Percentiles rank a stretch among this genome's conserved stretches.
These are phyloP conservation scores for Ceratocystis alfenasii DNA, from an alignment of 2,329 filamentous ascomycete genomes.

Conservation along the genomic window DNA sequence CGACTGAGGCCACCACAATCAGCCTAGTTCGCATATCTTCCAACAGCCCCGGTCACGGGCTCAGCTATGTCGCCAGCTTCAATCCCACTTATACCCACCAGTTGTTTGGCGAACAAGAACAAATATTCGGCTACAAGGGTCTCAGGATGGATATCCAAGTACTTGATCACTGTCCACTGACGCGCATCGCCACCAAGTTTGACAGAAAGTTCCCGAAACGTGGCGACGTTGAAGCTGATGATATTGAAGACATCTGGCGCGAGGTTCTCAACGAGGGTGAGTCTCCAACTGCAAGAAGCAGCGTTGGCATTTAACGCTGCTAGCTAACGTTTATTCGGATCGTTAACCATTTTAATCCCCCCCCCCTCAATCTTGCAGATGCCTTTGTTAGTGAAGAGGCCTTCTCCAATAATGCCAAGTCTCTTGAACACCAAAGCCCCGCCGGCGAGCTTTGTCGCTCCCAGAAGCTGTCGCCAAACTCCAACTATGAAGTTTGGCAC, in stretches of 20 bases:
- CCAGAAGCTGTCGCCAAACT: background rate
- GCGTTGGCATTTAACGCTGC: background rate
- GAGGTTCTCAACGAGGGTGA: conserved; percentile 18
- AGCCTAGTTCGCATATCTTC: conserved; percentile 43
- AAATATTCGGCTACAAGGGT: conserved; percentile 78
- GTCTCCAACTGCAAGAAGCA: background rate
- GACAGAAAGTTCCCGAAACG: conserved; percentile 15
- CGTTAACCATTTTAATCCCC: too few species aligned
- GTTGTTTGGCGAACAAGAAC: conserved; percentile 87
- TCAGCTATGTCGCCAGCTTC: conserved; percentile 48
- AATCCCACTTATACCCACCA: conserved; percentile 80
- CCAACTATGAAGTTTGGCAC: conserved; percentile 69
- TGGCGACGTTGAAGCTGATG: conserved; percentile 20
- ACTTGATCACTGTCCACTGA: conserved; percentile 11
- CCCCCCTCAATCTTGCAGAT: conserved; percentile 34
- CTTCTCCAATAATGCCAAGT: conserved; percentile 38
- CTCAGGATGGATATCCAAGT: conserved; percentile 62
- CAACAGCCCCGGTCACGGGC: conserved; percentile 38
- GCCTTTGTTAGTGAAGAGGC: conserved; percentile 52
- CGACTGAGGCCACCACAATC: conserved; percentile 52
- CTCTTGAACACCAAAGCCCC: background rate
- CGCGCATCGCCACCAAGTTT: conserved; percentile 14
- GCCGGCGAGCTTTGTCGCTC: conserved; percentile 17
- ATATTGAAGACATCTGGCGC: conserved; percentile 18
- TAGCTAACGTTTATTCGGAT: conserved; percentile 45